Conservation (phyloP, 2,329 filamentous ascomycete species). For the Drechslerella dactyloides region DNA sequence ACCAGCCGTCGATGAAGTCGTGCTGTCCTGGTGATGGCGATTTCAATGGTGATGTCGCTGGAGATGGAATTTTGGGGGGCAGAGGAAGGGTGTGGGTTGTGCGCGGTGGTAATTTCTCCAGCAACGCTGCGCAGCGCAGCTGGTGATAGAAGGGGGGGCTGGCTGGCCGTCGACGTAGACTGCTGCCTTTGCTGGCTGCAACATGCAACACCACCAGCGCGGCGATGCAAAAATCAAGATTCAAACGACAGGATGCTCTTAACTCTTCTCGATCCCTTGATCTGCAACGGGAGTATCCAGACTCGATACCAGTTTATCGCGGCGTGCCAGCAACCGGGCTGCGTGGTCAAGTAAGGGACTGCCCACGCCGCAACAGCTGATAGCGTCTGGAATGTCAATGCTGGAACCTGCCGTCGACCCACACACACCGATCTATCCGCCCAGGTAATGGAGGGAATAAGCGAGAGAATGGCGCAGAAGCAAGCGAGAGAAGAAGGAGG, state of each 20-base stretch:
- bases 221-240: too few relatives aligned
- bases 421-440: background rate
- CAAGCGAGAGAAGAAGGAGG: slow-evolving; percentile 28
- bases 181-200: too few relatives aligned
- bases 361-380: too few relatives aligned
- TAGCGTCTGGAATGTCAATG: background rate
- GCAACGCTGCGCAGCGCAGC: background rate
- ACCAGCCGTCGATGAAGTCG: background rate
- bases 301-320: too few relatives aligned
- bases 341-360: too few relatives aligned
- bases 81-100: background rate
- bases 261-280: too few relatives aligned
- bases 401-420: slow-evolving; percentile 1
- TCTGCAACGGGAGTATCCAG: too few relatives aligned
- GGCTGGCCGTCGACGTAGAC: slow-evolving; percentile 10
- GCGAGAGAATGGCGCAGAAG: slow-evolving; percentile 26
- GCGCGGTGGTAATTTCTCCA: slow-evolving; percentile 6
- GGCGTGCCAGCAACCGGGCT: too few relatives aligned
- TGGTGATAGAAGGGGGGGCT: slow-evolving; percentile 27
- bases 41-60: slow-evolving; percentile 6
- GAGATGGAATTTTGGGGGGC: background rate
- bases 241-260: too few relatives aligned
- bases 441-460: slow-evolving; percentile 11
- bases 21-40: background rate
- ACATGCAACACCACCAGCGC: too few relatives aligned